phyloP scores from a whole-genome alignment of 2,329 filamentous ascomycete species.

The Fusarium mundagurra region DNA sequence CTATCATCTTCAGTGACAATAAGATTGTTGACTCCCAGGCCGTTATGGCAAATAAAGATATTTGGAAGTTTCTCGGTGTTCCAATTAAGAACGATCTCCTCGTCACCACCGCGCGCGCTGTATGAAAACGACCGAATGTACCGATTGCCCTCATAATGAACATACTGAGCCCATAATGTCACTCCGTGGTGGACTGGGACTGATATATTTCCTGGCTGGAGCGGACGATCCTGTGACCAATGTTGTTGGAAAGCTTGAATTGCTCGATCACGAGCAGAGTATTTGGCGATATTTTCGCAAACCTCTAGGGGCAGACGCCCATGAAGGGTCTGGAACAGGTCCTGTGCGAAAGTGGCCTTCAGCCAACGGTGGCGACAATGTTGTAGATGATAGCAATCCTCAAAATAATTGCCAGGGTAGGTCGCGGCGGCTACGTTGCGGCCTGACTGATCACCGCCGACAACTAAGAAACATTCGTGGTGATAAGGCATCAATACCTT shows the following conservation, averaged over 20 bases:
- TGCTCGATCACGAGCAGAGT: not conserved
- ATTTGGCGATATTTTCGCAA: fast-evolving
- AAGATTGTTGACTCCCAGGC: fast-evolving
- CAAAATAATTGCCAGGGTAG: fast-evolving
- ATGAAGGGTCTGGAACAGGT: fast-evolving
- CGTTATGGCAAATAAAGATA: not conserved
- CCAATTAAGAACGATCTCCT: not conserved
- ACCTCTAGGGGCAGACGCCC: not conserved
- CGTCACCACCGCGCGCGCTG: not conserved
- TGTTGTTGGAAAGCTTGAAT: not conserved
- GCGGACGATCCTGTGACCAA: fast-evolving
- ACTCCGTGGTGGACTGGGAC: fast-evolving
- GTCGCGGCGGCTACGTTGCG: not conserved
- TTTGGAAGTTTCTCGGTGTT: fast-evolving
- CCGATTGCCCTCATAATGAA: fast-evolving
- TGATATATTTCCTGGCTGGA: fast-evolving
- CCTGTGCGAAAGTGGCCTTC: fast-evolving
- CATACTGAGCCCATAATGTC: not conserved
- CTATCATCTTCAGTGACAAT: fast-evolving
- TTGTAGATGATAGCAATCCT: fast-evolving
- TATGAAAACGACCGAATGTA: not conserved
- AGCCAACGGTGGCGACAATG: not conserved
- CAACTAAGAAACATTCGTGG: not conserved
- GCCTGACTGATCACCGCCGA: not conserved
- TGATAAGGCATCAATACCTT: not conserved